Evolutionary conservation across 192 early-diverging fungal species (phyloP).

Genomic region (Lunasporangiospora selenospora): DNA sequence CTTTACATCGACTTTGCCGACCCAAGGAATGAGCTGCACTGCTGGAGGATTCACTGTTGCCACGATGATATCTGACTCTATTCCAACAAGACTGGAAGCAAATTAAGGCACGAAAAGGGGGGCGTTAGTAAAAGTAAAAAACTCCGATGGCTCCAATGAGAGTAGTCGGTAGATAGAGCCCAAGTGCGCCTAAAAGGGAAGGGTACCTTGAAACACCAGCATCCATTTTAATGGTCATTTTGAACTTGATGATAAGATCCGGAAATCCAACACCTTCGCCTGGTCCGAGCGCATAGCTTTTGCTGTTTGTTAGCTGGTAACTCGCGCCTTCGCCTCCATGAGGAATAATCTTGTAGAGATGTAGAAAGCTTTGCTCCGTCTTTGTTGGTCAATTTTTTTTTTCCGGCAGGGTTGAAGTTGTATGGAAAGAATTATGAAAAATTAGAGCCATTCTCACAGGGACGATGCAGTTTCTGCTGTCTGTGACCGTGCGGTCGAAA

Average conservation of each 20-base stretch:
- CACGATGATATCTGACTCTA: slow-evolving; percentile 72
- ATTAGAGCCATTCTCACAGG: too few relatives aligned
- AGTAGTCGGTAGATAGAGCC: too few relatives aligned
- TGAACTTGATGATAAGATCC: slow-evolving; percentile 65
- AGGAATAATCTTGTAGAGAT: slow-evolving; percentile 69
- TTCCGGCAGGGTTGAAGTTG: too few relatives aligned
- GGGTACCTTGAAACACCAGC: slow-evolving; percentile 75
- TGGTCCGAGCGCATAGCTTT: slow-evolving; percentile 71
- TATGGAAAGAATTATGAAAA: too few relatives aligned
- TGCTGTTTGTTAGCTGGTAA: slow-evolving; percentile 60
- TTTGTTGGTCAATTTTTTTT: too few relatives aligned
- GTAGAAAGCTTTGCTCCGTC: slow-evolving; percentile 73
- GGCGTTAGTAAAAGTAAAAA: not conserved
- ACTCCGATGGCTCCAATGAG: too few relatives aligned
- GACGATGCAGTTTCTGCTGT: too few relatives aligned
- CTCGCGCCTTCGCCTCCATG: slow-evolving; percentile 61
- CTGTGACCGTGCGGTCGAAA: too few relatives aligned
- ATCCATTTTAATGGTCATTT: slow-evolving; percentile 80
- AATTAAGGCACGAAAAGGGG: not conserved
- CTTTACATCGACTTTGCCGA: slow-evolving; percentile 65
- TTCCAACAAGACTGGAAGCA: slow-evolving; percentile 61
- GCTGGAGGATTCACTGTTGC: slow-evolving; percentile 72
- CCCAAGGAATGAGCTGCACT: slow-evolving; percentile 77
- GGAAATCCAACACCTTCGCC: slow-evolving; percentile 71
- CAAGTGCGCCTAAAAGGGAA: too few relatives aligned